Evolutionary conservation across 306 rosid genomes (phyloP), one percentile per base, ranked within the genome.

Genomic region (Elaeagnus macrophylla): DNA sequence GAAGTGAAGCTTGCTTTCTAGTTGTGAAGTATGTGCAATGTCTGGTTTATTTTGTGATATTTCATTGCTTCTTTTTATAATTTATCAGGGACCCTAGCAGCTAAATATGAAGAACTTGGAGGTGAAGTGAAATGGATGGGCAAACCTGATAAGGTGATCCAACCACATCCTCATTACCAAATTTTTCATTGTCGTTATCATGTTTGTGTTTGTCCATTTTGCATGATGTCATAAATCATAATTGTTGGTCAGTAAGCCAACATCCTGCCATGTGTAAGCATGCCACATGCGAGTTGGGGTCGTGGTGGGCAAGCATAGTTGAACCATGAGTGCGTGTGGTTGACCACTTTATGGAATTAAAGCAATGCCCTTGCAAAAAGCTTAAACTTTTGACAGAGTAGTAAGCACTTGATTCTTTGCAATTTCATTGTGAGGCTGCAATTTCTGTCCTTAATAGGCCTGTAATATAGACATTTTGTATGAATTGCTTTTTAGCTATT

Each of bases 71-170:
- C 57, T 46, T 50, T 39, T 25, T 37, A 15, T 50, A 60, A 51
- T 64, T 48, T 66, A 51, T 18, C 58, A 91, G 97, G 95, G 54
- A 68, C 97, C 17, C 82, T 86, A 16, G 97, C 96, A 47, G 84
- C 82, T 64, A 91, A 82, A 61, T 91, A 82, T 72, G 96, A 83
- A 75, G 73, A 84, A 77, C 89, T 91, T 17, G 91, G 91, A 37
- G 97, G 97, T 68, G 95, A 86, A 80, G 97, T 91, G 40, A 82
- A 84, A 71, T 91, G 96, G 95, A 91, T 91, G 97, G 96, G 97
- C 76, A 91, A 86, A 71, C 97, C 97, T 64, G 84, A 75, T 47
- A 78, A 86, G 96, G 96, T 91, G 59, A 72, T 57, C 20, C 12
- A 60, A 12, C 61, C 20, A 40, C 56, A 35, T 51, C 58, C 42